Base-by-base conservation (phyloP, 768 basidiomycete genomes). In the Astraeus odoratus region DNA sequence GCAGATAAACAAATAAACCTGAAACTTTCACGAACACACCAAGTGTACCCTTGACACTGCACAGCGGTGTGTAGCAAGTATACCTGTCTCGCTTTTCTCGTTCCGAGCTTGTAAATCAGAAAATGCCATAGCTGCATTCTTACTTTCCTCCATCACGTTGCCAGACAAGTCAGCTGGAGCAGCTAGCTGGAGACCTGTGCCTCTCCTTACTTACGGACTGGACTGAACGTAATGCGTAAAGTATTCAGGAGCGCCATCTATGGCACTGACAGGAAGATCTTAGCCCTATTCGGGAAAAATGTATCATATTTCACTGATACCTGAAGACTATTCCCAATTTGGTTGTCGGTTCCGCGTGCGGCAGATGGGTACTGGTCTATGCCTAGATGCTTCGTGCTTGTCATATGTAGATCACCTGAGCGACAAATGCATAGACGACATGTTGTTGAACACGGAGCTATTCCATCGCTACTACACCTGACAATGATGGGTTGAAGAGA, bases 131-230 rank as follows among this genome's bases (percentile, higher is more conserved):
- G 89, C 77, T 0, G 88, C 77, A 44, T 77, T 68, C 47, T 66
- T 74, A 5, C 76, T 81, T 60, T 86, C 81, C 3, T 56, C 50
- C 33, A 93, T 60, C 10, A 95, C 78, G 38, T 86, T 76, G 0
- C 61, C 50, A 0, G 95, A 94, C 1, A 99, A 70, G 56, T 93
- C 90, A 1, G 91, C 93, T 4, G 94, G 74, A 38, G 79, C 78
- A 10, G 94, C 93, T 22, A 97, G 76, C 53, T 96, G 87, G 9
- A 99, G 69, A 3, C 95, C 94, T 94, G 16, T 30, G 9, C 6
- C n/a, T 27, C 9, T n/a, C 26, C 5, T n/a, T n/a, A n/a, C 9
- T 3, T 15, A 15, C 23, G 29, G 42, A 19, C 47, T 33, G 23
- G 49, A 51, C 51, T 36, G 43, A 87, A 88, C 89, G 55, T 92